Evolutionary conservation across 2,329 filamentous ascomycete species (phyloP), one percentile per base, ranked within the genome.

Genomic region (Aspergillus fumigatiaffinis): DNA sequence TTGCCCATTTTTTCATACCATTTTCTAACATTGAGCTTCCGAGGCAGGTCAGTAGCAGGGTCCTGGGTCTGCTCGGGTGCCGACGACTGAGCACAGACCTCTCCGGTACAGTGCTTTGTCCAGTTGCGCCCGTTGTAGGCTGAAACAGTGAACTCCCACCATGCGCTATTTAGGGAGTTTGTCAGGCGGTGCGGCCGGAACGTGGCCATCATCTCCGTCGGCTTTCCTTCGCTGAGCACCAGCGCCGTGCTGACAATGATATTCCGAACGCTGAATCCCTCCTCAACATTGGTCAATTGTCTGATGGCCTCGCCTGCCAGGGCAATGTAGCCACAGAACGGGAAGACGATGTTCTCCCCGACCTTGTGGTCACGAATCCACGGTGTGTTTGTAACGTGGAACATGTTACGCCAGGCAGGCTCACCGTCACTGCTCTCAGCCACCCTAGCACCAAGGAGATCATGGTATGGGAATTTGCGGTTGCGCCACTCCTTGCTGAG

Each of bases 261-360:
- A 17, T 63, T 53, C 7, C 61, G 57, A 2, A 70, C 25, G 5
- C 28, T 55, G 50, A 54, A 62, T n/a, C 26, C 51, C 3, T 51
- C 51, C 2, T 52, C 38, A 0, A 46, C n/a, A 1, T 54, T 54
- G 17, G 50, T 62, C 3, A 50, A 25, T 42, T 63, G 61, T 38
- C 60, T 28, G 2, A 53, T 42, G 1, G 78, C 78, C 60, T 80
- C 78, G 1, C 74, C 71, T 2, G 71, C 74, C 68, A 80, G 77
- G 8, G 71, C 66, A 1, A 80, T 55, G 55, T 77, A 80, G 0
- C 70, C 78, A 0, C 78, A 74, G 2, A 63, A 72, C 0, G 80
- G 79, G 46, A 78, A 78, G 1, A 82, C 63, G 1, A 75, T 63
- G 9, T 75, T 64, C 0, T 66, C 66, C 0, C 68, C 63, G 1